Conservation (phyloP, 768 basidiomycete genomes). For the Lentinula guzmanii region DNA sequence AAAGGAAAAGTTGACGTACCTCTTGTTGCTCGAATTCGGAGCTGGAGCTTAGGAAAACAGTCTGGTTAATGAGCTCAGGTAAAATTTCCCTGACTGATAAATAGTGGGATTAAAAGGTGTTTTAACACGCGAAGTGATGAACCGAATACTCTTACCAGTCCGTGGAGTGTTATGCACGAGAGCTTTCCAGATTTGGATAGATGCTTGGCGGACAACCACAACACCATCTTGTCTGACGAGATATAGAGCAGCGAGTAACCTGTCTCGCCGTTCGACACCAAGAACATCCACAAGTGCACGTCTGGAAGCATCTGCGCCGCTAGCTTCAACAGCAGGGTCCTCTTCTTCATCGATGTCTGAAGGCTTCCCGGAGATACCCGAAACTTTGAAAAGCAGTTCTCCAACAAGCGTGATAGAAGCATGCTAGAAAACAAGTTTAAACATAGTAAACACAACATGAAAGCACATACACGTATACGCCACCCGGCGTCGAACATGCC, state of each 20-base stretch:
- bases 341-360: slow-evolving; percentile 68
- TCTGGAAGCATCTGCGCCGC: slow-evolving; percentile 71
- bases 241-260: slow-evolving; percentile 86
- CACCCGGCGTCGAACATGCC: slow-evolving; percentile 95
- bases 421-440: slow-evolving; percentile 46
- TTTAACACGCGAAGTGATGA: background rate
- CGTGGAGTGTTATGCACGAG: slow-evolving; percentile 91
- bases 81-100: slow-evolving; percentile 80
- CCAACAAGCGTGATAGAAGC: slow-evolving; percentile 95
- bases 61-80: slow-evolving; percentile 73
- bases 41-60: slow-evolving; percentile 73
- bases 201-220: slow-evolving; percentile 81
- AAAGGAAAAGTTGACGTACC: slow-evolving; percentile 32
- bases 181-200: slow-evolving; percentile 97
- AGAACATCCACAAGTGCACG: slow-evolving; percentile 84
- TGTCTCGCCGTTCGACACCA: slow-evolving; percentile 82
- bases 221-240: slow-evolving; percentile 92
- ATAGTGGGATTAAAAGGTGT: slow-evolving; percentile 1
- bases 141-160: slow-evolving; percentile 49
- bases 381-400: slow-evolving; percentile 93
- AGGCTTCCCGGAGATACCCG: slow-evolving; percentile 89
- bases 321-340: slow-evolving; percentile 57
- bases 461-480: slow-evolving; percentile 78
- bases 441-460: background rate
- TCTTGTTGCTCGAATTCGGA: slow-evolving; percentile 86